A percentile compares a stretch with the other conserved stretches of the same genome.
Conservation (phyloP, 306 rosid species). For the Cucumis cinereus region DNA sequence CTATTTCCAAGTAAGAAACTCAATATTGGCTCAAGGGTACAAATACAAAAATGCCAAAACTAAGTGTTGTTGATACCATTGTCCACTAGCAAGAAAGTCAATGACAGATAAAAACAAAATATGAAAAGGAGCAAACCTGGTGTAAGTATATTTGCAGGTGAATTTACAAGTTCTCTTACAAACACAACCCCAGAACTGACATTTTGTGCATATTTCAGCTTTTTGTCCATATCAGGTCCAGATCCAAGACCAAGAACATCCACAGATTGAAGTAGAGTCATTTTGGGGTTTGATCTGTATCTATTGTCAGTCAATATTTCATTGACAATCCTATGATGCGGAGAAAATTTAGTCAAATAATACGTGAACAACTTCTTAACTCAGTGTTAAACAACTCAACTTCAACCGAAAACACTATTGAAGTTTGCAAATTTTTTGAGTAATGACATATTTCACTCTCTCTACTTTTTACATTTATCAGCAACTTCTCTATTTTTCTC, state of each 20-base stretch:
- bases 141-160: conserved; percentile 95
- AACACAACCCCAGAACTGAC: conserved; percentile 70
- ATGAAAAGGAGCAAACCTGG: conserved; percentile 41
- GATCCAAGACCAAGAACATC: conserved; percentile 81
- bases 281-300: conserved; percentile 72
- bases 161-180: conserved; percentile 83
- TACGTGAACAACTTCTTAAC: too few species aligned
- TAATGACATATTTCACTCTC: too few species aligned
- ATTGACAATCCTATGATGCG: conserved; percentile 46
- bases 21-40: background rate
- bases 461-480: too few species aligned
- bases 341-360: conserved; percentile 1
- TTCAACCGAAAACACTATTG: too few species aligned
- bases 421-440: too few species aligned
- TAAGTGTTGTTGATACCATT: background rate
- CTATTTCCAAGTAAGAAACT: background rate
- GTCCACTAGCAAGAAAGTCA: background rate
- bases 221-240: conserved; percentile 51
- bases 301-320: conserved; percentile 78
- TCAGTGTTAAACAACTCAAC: too few species aligned
- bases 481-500: too few species aligned
- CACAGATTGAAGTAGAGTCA: conserved; percentile 40
- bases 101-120: background rate
- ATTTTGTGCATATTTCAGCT: conserved; percentile 62
- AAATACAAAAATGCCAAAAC: background rate